These are phyloP conservation scores for Rubia balearica DNA, from an alignment of 305 asterid genomes.

Conservation along the genomic window DNA sequence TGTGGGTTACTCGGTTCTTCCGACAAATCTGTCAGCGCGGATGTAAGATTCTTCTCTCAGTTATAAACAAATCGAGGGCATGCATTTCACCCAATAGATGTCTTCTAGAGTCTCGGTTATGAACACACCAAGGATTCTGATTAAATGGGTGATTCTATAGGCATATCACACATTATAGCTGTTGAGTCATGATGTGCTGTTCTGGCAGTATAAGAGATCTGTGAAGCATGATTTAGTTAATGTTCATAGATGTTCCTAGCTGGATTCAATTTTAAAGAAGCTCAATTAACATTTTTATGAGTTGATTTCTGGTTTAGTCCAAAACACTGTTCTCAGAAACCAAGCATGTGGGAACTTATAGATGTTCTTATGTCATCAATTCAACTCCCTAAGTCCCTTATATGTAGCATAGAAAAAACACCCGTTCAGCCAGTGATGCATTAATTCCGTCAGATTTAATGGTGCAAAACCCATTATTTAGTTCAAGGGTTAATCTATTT, in stretches of 20 bases:
- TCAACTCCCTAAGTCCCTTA: neutral
- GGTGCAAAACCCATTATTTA: neutral
- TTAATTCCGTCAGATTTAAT: neutral
- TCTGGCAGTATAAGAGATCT: neutral
- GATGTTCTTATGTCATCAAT: neutral
- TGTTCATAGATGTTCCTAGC: neutral
- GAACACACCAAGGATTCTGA: neutral
- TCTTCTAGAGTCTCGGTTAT: neutral
- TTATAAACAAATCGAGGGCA: neutral
- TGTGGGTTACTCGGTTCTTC: constrained; percentile 68
- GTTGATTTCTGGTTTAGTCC: neutral
- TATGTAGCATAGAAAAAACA: neutral
- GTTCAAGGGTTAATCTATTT: neutral
- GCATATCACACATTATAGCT: neutral
- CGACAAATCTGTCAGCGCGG: constrained; percentile 46
- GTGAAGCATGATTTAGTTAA: neutral
- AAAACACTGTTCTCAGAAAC: neutral
- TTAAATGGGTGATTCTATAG: neutral
- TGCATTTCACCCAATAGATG: neutral
- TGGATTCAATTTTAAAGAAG: neutral
- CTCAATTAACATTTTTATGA: neutral
- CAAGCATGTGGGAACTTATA: neutral
- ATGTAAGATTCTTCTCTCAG: constrained; percentile 38
- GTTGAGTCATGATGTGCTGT: neutral
- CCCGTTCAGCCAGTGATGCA: neutral